Conservation (phyloP, 129 eudicot species). For the Flaveria linearis region DNA sequence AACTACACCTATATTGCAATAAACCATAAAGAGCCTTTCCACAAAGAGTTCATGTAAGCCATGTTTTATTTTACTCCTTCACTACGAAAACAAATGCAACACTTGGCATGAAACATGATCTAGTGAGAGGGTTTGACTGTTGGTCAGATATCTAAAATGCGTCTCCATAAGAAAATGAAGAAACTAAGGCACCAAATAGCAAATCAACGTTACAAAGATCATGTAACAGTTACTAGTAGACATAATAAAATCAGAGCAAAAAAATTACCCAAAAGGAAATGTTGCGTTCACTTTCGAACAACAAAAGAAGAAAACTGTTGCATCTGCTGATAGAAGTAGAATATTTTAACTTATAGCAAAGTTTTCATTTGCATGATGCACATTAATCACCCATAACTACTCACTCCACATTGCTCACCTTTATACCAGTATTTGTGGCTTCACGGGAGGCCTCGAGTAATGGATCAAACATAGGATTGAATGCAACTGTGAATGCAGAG, state of each 20-base stretch:
- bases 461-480: constrained; percentile 97
- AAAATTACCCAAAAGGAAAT: neutral
- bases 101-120: neutral
- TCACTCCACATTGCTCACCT: constrained; percentile 47
- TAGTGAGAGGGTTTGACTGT: neutral
- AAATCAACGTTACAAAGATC: neutral
- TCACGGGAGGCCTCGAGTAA: constrained; percentile 95
- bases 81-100: neutral
- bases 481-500: constrained; percentile 97
- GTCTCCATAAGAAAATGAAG: constrained; percentile 2
- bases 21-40: neutral
- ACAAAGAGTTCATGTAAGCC: constrained; percentile 4
- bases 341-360: neutral
- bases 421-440: constrained; percentile 97
- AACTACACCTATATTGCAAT: too few species aligned
- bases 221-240: neutral
- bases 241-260: neutral
- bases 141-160: neutral
- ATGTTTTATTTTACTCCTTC: neutral
- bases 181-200: neutral
- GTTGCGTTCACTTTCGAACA: neutral
- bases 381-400: constrained; percentile 13
- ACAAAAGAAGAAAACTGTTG: too few species aligned
- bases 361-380: neutral
- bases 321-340: neutral